Conservation (phyloP, 129 eudicot species). For the Apium graveolens region DNA sequence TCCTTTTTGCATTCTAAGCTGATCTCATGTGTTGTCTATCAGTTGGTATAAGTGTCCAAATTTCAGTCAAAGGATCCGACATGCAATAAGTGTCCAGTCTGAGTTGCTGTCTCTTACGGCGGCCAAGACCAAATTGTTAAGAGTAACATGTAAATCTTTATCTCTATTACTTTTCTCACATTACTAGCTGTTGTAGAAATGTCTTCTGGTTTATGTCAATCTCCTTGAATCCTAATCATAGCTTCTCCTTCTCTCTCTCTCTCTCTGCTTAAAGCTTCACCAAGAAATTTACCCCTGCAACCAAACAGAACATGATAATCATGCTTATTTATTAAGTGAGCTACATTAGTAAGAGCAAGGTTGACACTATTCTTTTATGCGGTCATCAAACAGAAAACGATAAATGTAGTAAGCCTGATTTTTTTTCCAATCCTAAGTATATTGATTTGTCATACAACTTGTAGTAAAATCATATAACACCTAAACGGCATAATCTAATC, state of each 20-base stretch:
- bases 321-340: background rate
- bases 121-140: background rate
- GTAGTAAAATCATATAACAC: background rate
- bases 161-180: slow-evolving; percentile 60
- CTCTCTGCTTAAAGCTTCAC: background rate
- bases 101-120: background rate
- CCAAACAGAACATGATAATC: background rate
- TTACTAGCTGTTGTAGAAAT: slow-evolving; percentile 50
- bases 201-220: slow-evolving; percentile 25
- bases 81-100: background rate
- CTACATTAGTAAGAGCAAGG: background rate
- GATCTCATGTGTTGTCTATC: background rate
- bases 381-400: too few species aligned
- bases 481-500: background rate
- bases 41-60: background rate
- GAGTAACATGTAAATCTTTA: slow-evolving; percentile 17
- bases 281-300: background rate
- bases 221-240: slow-evolving; percentile 67
- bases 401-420: background rate
- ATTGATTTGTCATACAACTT: background rate
- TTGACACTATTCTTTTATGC: background rate
- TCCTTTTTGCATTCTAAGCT: background rate
- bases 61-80: background rate
- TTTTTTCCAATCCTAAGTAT: background rate
- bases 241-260: slow-evolving; percentile 69